These are phyloP conservation scores for Tuber aestivum DNA, from an alignment of 495 filamentous ascomycete species.

Conservation along the genomic window DNA sequence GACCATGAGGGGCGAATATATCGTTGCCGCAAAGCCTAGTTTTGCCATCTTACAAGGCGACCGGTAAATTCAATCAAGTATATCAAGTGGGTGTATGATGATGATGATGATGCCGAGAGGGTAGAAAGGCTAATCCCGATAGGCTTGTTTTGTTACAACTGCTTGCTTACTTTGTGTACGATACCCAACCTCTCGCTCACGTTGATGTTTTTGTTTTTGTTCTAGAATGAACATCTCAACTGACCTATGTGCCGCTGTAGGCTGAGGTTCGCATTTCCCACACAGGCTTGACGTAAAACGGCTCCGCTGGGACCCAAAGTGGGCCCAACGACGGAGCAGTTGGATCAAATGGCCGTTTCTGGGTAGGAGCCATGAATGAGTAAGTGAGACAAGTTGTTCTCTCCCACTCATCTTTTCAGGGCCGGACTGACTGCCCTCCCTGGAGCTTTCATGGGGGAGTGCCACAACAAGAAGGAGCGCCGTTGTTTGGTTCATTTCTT, in stretches of 20 bases:
- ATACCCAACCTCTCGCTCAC: not conserved
- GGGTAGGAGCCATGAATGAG: constrained; percentile 88
- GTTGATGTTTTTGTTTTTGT: not conserved
- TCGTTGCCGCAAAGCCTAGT: constrained; percentile 75
- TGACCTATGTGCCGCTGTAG: constrained; percentile 39
- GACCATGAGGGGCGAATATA: constrained; percentile 55
- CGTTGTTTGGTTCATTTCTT: constrained; percentile 25
- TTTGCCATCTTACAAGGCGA: constrained; percentile 63
- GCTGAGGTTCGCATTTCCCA: constrained; percentile 49
- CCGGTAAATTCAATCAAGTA: constrained; percentile 58
- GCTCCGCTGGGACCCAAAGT: constrained; percentile 40
- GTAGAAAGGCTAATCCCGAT: constrained; percentile 42
- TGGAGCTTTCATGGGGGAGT: constrained; percentile 48
- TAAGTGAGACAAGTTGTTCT: constrained; percentile 43
- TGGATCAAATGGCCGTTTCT: constrained; percentile 76
- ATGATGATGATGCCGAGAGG: constrained; percentile 42
- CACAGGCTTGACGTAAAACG: constrained; percentile 32
- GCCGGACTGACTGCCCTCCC: constrained; percentile 32
- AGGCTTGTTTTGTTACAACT: constrained; percentile 30
- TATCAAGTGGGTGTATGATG: constrained; percentile 57
- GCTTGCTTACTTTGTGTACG: not conserved
- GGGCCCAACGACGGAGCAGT: constrained; percentile 76
- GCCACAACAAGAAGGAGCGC: constrained; percentile 52
- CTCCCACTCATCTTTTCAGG: constrained; percentile 24
- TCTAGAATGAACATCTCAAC: not conserved